phyloP scores from a whole-genome alignment of 768 basidiomycete genomes.

The Arthromyces matolae region DNA sequence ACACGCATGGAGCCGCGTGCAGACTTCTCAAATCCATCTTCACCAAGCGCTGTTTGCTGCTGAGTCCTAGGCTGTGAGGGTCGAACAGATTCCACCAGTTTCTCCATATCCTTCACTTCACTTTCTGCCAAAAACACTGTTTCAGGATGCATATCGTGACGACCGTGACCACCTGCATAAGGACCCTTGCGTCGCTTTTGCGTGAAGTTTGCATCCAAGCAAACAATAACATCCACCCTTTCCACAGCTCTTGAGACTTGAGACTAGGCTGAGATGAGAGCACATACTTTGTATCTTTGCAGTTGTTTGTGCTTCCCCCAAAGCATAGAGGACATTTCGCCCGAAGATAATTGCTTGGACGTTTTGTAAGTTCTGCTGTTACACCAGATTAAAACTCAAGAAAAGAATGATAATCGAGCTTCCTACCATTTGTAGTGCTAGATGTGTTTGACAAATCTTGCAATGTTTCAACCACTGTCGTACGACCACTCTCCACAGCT shows the following conservation, averaged over 20 bases:
- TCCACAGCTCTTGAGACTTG: no score
- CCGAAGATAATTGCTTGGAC: conserved; percentile 21
- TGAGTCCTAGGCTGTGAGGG: not conserved
- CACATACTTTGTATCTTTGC: not conserved
- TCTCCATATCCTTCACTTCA: not conserved
- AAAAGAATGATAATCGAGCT: no score
- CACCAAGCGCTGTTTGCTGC: no score
- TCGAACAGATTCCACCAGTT: not conserved
- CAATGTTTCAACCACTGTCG: no score
- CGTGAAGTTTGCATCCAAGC: conserved; percentile 31
- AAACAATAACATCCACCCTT: conserved; percentile 26
- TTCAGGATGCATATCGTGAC: conserved; percentile 15
- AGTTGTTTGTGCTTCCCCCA: not conserved
- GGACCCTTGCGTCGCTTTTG: conserved; percentile 28
- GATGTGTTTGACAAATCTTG: no score
- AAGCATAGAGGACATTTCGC: conserved; percentile 26
- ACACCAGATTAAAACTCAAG: no score
- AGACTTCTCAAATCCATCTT: not conserved
- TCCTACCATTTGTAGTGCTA: no score
- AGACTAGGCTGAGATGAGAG: not conserved
- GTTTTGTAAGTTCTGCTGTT: no score
- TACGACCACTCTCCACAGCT: no score
- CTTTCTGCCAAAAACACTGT: conserved; percentile 19
- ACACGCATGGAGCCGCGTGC: no score
- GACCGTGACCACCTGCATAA: conserved; percentile 13